A percentile compares a stretch with the other conserved stretches of the same genome.
Evolutionary conservation across 1,284 basidiomycete species (phyloP).

Genomic region (Puccinia triticina): DNA sequence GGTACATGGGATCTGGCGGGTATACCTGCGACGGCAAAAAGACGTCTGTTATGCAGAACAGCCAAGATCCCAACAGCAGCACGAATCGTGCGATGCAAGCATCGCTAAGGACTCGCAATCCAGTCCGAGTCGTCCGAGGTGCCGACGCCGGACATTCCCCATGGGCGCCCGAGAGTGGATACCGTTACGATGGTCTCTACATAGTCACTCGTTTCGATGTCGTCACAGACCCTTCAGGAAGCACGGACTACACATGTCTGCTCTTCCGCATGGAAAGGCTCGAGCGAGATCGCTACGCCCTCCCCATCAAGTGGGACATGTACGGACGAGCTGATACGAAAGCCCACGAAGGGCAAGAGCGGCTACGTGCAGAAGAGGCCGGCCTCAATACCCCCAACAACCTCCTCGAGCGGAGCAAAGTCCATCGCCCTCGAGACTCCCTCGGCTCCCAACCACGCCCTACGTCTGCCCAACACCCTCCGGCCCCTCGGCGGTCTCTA

Average conservation of each 20-base stretch:
- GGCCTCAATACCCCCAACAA: not conserved
- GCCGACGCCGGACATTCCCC: constrained; percentile 73
- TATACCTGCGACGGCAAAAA: not conserved
- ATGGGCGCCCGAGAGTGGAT: constrained; percentile 62
- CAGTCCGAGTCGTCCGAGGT: constrained; percentile 78
- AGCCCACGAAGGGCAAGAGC: not conserved
- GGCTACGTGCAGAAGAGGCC: not conserved
- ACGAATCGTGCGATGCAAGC: constrained; percentile 53
- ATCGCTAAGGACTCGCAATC: constrained; percentile 70
- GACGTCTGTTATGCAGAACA: not conserved
- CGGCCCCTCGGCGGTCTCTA: not conserved
- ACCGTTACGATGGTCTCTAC: constrained; percentile 83
- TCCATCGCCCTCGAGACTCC: not conserved
- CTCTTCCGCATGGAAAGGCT: constrained; percentile 43
- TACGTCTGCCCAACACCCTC: not conserved
- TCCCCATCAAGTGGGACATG: not conserved
- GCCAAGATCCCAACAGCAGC: not conserved
- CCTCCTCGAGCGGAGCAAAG: not conserved
- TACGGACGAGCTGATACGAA: not conserved
- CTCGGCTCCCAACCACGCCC: not conserved
- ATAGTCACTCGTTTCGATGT: constrained; percentile 64
- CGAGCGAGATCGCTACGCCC: not conserved
- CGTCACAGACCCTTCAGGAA: not conserved
- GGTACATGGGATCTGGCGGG: constrained; percentile 47
- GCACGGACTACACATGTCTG: not conserved